Evolutionary conservation across 768 basidiomycete genomes (phyloP), one percentile per base, ranked within the genome.

Genomic region (Sarcodon aspratus): DNA sequence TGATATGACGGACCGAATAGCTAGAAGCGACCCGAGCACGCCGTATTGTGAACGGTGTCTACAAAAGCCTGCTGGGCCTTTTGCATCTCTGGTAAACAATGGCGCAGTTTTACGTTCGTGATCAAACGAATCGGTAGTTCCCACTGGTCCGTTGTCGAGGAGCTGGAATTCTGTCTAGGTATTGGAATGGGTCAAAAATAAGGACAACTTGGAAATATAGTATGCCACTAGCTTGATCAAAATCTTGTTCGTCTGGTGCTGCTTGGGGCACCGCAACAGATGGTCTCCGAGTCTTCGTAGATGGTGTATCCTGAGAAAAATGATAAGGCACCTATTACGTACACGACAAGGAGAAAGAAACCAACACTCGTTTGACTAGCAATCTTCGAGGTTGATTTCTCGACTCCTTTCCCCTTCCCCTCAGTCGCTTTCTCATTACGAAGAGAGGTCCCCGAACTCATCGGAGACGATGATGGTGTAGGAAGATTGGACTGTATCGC

Each of bases 21-120:
- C 61, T 3, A 78, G 12, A 0, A 69, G 57, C 3, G 69, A 66
- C 0, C 84, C 83, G 0, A 85, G 53, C 1, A 85, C 73, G 0
- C 82, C 83, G 50, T 85, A 82, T 52, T 85, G 84, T 0, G 69
- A 63, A 8, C 62, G 48, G n/a, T 59, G 60, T 2, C 65, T 60
- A 12, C 21, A 33, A 31, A 58, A 38, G 0, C 51, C 55, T 0
- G 54, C 54, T 9, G 36, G 34, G 15, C 57, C 17, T 49, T 58
- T 63, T 10, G 63, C 64, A 4, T 47, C 56, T 13, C 61, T 53
- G n/a, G 61, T 64, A 13, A 64, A 42, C 9, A 65, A 12, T 0
- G 64, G 63, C 1, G 63, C 63, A 4, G 59, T 65, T 18, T 49
- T 49, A 7, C 59, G 34, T 13, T 63, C 63, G 18, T 65, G 59